Percentiles rank a stretch among this genome's conserved stretches.
Evolutionary conservation across 441 rosid genomes (phyloP).

Genomic region (Aquilaria agallochum): DNA sequence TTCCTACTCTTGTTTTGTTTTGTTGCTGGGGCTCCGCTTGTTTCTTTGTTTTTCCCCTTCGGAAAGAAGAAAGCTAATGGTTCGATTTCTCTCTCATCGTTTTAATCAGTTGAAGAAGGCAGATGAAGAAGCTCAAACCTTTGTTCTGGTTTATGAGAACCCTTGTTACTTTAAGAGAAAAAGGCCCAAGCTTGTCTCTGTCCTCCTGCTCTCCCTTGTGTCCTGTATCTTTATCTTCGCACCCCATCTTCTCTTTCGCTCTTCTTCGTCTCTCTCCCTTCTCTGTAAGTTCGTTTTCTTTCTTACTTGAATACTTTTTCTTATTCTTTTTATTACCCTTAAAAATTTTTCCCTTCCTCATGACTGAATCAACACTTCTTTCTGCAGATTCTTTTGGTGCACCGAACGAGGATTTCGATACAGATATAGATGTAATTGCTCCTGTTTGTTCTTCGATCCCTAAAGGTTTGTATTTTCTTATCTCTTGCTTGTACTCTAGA

Average conservation of each 20-base stretch:
- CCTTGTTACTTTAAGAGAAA: slow-evolving; percentile 35
- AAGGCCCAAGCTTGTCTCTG: slow-evolving; percentile 54
- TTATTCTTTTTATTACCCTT: neutral
- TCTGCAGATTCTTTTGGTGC: slow-evolving; percentile 55
- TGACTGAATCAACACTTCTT: slow-evolving; percentile 6
- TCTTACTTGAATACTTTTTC: neutral
- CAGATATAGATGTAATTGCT: slow-evolving; percentile 25
- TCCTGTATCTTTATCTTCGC: slow-evolving; percentile 56
- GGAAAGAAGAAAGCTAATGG: too few relatives aligned
- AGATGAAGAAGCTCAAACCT: slow-evolving; percentile 31
- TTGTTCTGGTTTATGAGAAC: slow-evolving; percentile 26
- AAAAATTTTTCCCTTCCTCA: neutral
- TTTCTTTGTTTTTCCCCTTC: too few relatives aligned
- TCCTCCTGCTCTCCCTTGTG: slow-evolving; percentile 58
- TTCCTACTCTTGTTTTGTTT: too few relatives aligned
- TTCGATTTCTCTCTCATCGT: slow-evolving; percentile 25
- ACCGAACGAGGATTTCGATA: slow-evolving; percentile 28
- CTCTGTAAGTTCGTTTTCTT: slow-evolving; percentile 33
- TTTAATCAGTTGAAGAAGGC: slow-evolving; percentile 36
- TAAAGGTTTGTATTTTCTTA: slow-evolving; percentile 44
- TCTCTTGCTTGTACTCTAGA: neutral
- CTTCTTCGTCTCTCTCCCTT: slow-evolving; percentile 41
- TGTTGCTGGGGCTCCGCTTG: too few relatives aligned
- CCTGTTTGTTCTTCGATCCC: slow-evolving; percentile 49
- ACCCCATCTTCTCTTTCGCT: slow-evolving; percentile 43